Conservation (phyloP, 129 eudicot species). For the Helichrysum umbraculigerum region DNA sequence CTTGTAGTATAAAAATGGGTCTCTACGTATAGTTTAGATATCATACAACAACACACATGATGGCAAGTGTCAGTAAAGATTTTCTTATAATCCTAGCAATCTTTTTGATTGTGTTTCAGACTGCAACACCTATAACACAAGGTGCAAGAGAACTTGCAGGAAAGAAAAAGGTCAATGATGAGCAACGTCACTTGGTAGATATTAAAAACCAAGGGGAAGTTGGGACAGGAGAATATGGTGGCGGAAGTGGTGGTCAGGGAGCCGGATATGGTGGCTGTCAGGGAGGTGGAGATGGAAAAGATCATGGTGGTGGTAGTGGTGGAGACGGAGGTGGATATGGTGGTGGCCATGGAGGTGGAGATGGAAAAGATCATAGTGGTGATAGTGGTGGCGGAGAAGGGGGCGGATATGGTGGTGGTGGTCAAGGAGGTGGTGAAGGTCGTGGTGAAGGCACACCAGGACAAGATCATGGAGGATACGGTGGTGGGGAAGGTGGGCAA, state of each 20-base stretch:
- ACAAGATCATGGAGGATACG: neutral
- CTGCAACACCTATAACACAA: conserved; percentile 19
- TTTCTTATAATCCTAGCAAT: conserved; percentile 27
- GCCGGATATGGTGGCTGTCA: neutral
- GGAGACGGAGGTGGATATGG: conserved; percentile 3
- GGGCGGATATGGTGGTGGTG: neutral
- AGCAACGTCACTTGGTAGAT: neutral
- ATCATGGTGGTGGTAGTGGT: neutral
- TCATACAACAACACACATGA: conserved; percentile 25
- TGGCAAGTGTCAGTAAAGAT: conserved; percentile 20
- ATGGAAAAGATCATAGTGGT: neutral
- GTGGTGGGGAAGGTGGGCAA: neutral
- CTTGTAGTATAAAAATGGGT: conserved; percentile 27
- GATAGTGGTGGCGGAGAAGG: neutral
- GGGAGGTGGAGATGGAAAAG: conserved; percentile 1
- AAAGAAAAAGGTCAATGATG: conserved; percentile 13
- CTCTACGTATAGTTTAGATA: conserved; percentile 21
- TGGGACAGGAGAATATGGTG: conserved; percentile 6
- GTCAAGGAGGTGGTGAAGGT: neutral
- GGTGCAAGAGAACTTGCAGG: conserved; percentile 18
- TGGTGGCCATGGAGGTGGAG: neutral
- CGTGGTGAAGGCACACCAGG: neutral
- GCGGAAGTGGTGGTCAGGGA: conserved; percentile 1
- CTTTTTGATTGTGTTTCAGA: conserved; percentile 21
- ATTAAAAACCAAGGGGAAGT: conserved; percentile 10